Evolutionary conservation across 2,329 filamentous ascomycete species (phyloP).

Genomic region (Penicillium sp.): DNA sequence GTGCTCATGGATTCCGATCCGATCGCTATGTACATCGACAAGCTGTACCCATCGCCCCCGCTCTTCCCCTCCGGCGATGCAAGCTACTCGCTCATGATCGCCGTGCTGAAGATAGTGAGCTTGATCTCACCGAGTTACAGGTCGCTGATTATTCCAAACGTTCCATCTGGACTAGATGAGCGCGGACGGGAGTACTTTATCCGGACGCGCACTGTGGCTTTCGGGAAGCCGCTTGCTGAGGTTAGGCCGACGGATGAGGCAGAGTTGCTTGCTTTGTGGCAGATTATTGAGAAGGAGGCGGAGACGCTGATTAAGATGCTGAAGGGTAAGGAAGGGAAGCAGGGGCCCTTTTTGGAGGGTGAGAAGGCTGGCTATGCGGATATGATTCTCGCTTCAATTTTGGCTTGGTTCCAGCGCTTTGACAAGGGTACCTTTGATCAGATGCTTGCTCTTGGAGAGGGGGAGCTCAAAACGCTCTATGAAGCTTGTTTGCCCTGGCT

Average conservation of each 20-base stretch:
- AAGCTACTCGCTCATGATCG: constrained; percentile 34
- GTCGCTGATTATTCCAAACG: constrained; percentile 25
- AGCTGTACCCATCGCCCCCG: constrained; percentile 28
- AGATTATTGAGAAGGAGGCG: constrained; percentile 22
- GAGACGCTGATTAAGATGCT: constrained; percentile 28
- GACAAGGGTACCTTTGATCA: constrained; percentile 26
- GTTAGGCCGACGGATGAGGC: constrained; percentile 27
- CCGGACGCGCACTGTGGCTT: constrained; percentile 27
- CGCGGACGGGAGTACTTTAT: constrained; percentile 33
- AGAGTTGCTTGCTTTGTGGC: constrained; percentile 20
- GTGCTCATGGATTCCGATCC: constrained; percentile 37
- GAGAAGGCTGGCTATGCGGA: constrained; percentile 35
- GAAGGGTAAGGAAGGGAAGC: constrained; percentile 30
- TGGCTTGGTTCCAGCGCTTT: constrained; percentile 30
- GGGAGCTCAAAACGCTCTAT: constrained; percentile 31
- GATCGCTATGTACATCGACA: constrained; percentile 35
- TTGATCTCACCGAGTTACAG: neutral
- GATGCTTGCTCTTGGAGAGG: constrained; percentile 28
- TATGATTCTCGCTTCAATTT: constrained; percentile 24
- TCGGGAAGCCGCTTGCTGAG: constrained; percentile 33
- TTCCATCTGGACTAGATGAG: constrained; percentile 28
- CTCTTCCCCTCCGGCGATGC: constrained; percentile 37
- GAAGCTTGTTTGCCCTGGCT: constrained; percentile 34
- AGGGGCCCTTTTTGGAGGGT: constrained; percentile 38
- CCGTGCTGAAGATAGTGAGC: constrained; percentile 16